Evolutionary conservation across 495 filamentous ascomycete species (phyloP).

Genomic region (Baudoinia panamericana): DNA sequence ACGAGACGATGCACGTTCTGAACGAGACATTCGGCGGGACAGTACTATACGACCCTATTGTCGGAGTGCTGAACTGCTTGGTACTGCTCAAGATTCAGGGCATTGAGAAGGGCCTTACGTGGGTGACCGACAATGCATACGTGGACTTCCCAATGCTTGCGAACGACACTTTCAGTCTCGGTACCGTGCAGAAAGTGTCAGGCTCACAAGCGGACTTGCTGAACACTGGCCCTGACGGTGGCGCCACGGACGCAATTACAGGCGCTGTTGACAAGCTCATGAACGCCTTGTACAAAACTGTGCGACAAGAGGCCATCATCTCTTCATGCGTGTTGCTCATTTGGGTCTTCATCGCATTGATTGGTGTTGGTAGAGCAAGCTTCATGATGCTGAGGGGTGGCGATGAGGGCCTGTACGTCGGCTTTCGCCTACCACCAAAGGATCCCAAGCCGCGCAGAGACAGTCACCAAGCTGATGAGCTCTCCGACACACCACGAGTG

Average conservation of each 20-base stretch:
- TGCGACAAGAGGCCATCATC: conserved; percentile 66
- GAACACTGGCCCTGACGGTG: conserved; percentile 53
- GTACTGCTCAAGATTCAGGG: conserved; percentile 32
- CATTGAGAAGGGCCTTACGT: conserved; percentile 74
- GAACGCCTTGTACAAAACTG: conserved; percentile 45
- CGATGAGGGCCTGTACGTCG: conserved; percentile 41
- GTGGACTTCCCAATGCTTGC: conserved; percentile 65
- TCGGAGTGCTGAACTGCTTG: conserved; percentile 44
- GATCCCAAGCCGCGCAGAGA: not conserved
- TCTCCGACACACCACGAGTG: conserved; percentile 3
- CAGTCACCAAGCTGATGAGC: conserved; percentile 2
- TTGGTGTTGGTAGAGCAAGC: conserved; percentile 55
- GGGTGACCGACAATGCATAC: conserved; percentile 75
- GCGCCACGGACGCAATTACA: conserved; percentile 67
- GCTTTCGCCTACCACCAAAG: conserved; percentile 12
- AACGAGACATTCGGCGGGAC: conserved; percentile 72
- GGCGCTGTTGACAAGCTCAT: conserved; percentile 55
- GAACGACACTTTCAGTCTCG: conserved; percentile 71
- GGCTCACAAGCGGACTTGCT: conserved; percentile 49
- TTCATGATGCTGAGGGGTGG: conserved; percentile 36
- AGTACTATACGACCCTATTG: conserved; percentile 55
- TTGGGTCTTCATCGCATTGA: conserved; percentile 63
- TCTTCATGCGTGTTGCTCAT: conserved; percentile 53
- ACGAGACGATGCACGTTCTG: conserved; percentile 55
- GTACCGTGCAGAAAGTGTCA: conserved; percentile 46